Percentiles rank a stretch among this genome's conserved stretches.
These are phyloP conservation scores for Canavalia ensiformis DNA, from an alignment of 306 rosid genomes.

Conservation along the genomic window DNA sequence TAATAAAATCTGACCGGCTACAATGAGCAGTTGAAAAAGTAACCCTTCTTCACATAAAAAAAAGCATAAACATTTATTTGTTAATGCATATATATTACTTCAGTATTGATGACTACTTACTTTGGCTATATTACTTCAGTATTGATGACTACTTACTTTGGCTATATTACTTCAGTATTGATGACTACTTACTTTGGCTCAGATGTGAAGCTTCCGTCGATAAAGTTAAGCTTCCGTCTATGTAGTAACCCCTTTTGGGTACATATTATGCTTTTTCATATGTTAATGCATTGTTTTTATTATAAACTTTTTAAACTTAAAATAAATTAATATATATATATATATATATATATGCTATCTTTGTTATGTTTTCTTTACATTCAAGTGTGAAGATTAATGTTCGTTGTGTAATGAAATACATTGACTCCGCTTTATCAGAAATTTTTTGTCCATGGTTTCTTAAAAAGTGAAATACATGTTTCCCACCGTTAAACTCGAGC, in stretches of 20 bases:
- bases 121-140: too few relatives aligned
- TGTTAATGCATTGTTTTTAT: neutral
- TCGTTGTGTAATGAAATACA: neutral
- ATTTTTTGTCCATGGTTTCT: neutral
- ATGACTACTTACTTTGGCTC: too few relatives aligned
- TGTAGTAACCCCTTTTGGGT: too few relatives aligned
- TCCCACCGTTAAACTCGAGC: neutral
- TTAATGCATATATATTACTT: neutral
- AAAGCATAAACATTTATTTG: neutral
- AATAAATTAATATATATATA: too few relatives aligned
- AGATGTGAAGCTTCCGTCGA: neutral
- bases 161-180: too few relatives aligned
- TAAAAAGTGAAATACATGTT: neutral
- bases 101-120: too few relatives aligned
- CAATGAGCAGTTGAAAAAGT: neutral
- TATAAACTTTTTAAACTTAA: neutral
- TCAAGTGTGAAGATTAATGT: neutral
- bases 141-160: too few relatives aligned
- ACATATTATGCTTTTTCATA: neutral
- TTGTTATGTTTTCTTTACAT: neutral
- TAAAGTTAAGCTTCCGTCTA: too few relatives aligned
- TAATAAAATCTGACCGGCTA: neutral
- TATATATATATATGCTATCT: neutral
- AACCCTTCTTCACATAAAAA: neutral
- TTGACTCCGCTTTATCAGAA: neutral